Evolutionary conservation across 2,329 filamentous ascomycete genomes (phyloP).

Genomic region (Colletotrichum agaves): DNA sequence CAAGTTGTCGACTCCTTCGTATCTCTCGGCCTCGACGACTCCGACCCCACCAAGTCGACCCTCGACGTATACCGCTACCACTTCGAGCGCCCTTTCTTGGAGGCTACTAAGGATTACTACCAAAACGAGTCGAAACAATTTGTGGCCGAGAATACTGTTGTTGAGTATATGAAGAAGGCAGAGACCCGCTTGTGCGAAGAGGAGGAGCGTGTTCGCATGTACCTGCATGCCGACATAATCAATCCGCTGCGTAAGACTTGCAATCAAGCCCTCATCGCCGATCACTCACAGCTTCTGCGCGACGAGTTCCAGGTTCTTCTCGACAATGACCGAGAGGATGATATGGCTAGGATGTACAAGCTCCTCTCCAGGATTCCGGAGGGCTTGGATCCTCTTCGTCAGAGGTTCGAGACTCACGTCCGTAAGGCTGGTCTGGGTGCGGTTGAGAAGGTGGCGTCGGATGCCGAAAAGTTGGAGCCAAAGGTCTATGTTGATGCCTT

Average conservation of each 20-base stretch:
- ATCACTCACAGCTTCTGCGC: slow-evolving; percentile 85
- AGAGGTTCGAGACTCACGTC: slow-evolving; percentile 91
- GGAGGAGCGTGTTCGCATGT: slow-evolving; percentile 91
- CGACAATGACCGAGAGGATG: slow-evolving; percentile 93
- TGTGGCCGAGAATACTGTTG: slow-evolving; percentile 94
- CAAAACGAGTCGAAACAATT: slow-evolving; percentile 93
- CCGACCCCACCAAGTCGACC: slow-evolving; percentile 91
- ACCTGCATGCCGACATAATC: slow-evolving; percentile 91
- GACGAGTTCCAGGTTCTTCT: slow-evolving; percentile 96
- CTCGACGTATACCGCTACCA: slow-evolving; percentile 93
- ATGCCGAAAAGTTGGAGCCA: slow-evolving; percentile 89
- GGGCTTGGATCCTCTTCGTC: slow-evolving; percentile 87
- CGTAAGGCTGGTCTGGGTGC: slow-evolving; percentile 88
- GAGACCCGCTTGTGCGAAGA: slow-evolving; percentile 90
- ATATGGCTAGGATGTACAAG: slow-evolving; percentile 96
- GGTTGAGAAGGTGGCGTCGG: slow-evolving; percentile 87
- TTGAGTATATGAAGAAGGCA: slow-evolving; percentile 99
- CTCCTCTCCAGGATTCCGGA: slow-evolving; percentile 90
- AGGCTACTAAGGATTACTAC: slow-evolving; percentile 87
- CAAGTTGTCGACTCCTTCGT: slow-evolving; percentile 97
- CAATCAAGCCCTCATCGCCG: slow-evolving; percentile 87
- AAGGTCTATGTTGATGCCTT: slow-evolving; percentile 97
- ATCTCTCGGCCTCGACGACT: slow-evolving; percentile 91
- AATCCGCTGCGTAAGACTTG: slow-evolving; percentile 86
- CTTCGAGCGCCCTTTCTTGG: slow-evolving; percentile 93